These are phyloP conservation scores for Hygrophila difformis DNA, from an alignment of 257 asterid genomes.

Conservation along the genomic window DNA sequence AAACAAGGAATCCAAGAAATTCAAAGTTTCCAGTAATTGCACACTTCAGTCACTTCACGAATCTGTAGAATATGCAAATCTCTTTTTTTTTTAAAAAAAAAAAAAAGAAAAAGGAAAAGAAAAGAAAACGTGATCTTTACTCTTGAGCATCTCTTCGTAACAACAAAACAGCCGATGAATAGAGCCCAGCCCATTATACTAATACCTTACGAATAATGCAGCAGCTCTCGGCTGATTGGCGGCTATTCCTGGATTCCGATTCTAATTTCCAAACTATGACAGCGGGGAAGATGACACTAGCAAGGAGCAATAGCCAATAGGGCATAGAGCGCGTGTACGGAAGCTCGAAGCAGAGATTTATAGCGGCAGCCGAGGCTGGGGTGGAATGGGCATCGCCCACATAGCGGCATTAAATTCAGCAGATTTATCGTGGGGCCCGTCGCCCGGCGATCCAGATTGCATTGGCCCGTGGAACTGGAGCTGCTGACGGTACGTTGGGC, in stretches of 20 bases:
- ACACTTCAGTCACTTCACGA: no score
- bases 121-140: no score
- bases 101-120: no score
- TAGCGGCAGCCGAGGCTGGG: conserved; percentile 22
- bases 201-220: background rate
- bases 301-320: no score
- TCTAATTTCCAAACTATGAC: no score
- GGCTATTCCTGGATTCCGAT: conserved; percentile 16
- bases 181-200: no score
- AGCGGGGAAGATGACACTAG: conserved; percentile 9
- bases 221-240: conserved; percentile 4
- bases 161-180: no score
- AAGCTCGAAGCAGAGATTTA: conserved; percentile 26
- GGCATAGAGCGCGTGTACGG: no score
- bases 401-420: conserved; percentile 19
- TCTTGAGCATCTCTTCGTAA: no score
- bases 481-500: no score
- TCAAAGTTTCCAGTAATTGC: background rate
- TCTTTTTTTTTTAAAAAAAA: no score
- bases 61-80: conserved; percentile 14
- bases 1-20: background rate
- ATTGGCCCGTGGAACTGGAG: no score
- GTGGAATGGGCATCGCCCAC: conserved; percentile 14
- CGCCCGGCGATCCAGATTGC: background rate
- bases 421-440: conserved; percentile 24